Evolutionary conservation across 177 flowering plant genomes (phyloP), one percentile per base, ranked within the genome.

Genomic region (Tripterygium wilfordii): DNA sequence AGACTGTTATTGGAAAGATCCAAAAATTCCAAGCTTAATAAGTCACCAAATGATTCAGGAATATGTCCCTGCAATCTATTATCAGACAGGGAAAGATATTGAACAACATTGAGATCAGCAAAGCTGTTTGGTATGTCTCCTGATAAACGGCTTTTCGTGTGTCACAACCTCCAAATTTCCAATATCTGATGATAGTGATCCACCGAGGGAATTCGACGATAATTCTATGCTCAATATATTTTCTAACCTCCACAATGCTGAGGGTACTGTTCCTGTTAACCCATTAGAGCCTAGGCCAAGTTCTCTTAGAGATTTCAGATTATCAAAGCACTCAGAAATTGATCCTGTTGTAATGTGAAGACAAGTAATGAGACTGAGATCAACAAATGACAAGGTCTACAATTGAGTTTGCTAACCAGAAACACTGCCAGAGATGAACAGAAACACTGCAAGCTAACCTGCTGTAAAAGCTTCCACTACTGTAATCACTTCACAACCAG

Each of bases 1-100:
- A 67, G 38, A 10, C 19, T 33, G 38, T 67, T 67, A 4, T 17
- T 2, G 0, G 71, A 67, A 2, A 67, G 21, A 31, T 51, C 65
- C 44, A 65, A 33, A 26, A 0, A 23, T 45, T 60, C 65, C 31
- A 61, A 10, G 9, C 36, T 40, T 21, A 35, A 13, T 42, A 60
- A 35, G 14, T 28, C 15, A 6, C 43, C 48, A 46, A 65, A 51
- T 26, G 69, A 10, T 17, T 32, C 14, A 24, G 69, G 65, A 51
- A 65, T 59, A 5, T 23, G 23, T 7, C 61, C 69, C 29, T 45
- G 1, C 1, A 60, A 35, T 10, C 7, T 6, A 37, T 65, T 65
- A n/a, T 37, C 10, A 1, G 53, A 36, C 20, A 62, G 47, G 1
- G 42, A 45, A 2, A 62, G 44, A 19, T 12, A 5, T 2, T 3